A percentile compares a stretch with the other conserved stretches of the same genome.
phyloP scores from a whole-genome alignment of 139 green algal genomes.

The Eudorina sp. region DNA sequence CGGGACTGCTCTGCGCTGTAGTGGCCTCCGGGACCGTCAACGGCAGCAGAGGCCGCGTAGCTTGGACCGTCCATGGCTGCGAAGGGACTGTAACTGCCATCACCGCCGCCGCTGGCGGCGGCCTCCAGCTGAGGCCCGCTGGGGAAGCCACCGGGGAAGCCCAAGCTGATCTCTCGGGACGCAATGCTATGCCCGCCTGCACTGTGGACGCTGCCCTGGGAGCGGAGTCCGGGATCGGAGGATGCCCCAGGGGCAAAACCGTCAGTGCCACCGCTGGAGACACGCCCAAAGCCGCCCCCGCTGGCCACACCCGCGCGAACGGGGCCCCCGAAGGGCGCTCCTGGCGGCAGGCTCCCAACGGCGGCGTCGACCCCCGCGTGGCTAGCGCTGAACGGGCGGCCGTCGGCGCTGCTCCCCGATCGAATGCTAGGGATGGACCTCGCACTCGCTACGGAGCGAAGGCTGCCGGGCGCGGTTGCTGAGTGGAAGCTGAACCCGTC shows the following conservation, averaged over 20 bases:
- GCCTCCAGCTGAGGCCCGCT: no score
- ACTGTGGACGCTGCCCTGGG: not conserved
- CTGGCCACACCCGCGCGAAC: not conserved
- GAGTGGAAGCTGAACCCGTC: slow-evolving; percentile 4
- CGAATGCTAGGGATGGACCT: no score
- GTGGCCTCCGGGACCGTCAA: no score
- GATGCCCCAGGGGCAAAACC: not conserved
- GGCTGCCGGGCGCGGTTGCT: not conserved
- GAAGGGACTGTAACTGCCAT: no score
- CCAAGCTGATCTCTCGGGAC: not conserved
- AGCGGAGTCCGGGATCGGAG: not conserved
- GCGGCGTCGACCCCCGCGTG: no score
- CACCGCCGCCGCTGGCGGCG: no score
- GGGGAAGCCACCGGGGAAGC: not conserved
- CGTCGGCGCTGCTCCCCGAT: not conserved
- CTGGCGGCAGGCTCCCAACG: no score
- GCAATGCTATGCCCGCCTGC: no score
- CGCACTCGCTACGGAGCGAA: not conserved
- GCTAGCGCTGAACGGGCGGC: no score
- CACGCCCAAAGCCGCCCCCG: not conserved
- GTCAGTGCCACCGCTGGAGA: not conserved
- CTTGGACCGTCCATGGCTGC: no score
- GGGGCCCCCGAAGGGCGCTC: not conserved
- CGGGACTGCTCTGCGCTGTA: no score
- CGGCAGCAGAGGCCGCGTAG: no score